Conservation (phyloP, 306 rosid species). For the Carpinus viminea region DNA sequence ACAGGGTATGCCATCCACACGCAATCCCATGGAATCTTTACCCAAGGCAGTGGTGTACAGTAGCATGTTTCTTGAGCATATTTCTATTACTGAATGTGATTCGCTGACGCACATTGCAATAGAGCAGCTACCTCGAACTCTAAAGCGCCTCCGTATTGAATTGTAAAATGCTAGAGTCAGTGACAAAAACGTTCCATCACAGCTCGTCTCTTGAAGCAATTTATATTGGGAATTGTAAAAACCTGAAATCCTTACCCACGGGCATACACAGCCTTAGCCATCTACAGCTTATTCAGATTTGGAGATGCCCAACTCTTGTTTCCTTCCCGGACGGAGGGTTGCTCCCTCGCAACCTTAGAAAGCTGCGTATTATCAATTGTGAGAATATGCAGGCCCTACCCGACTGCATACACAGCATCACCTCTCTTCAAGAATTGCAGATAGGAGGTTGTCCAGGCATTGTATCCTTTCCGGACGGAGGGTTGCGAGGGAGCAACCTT, state of each 20-base stretch:
- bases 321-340: too few relatives aligned
- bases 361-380: too few relatives aligned
- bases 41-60: not conserved
- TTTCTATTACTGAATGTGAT: not conserved
- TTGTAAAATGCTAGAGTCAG: not conserved
- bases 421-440: too few relatives aligned
- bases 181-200: slow-evolving; percentile 10
- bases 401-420: too few relatives aligned
- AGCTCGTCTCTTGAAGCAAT: not conserved
- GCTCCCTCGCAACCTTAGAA: too few relatives aligned
- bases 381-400: too few relatives aligned
- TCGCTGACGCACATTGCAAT: not conserved
- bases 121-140: not conserved
- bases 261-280: not conserved
- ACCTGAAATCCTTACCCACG: not conserved
- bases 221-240: not conserved
- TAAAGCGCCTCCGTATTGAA: not conserved
- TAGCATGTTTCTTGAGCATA: not conserved
- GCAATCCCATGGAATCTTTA: not conserved
- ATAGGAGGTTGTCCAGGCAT: too few relatives aligned
- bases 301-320: not conserved
- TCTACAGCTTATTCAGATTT: accelerated
- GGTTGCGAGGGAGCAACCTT: not conserved
- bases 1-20: not conserved
- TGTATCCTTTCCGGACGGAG: too few relatives aligned